These are phyloP conservation scores for Trametes hirsuta DNA, from an alignment of 1,284 basidiomycete species.

Conservation along the genomic window DNA sequence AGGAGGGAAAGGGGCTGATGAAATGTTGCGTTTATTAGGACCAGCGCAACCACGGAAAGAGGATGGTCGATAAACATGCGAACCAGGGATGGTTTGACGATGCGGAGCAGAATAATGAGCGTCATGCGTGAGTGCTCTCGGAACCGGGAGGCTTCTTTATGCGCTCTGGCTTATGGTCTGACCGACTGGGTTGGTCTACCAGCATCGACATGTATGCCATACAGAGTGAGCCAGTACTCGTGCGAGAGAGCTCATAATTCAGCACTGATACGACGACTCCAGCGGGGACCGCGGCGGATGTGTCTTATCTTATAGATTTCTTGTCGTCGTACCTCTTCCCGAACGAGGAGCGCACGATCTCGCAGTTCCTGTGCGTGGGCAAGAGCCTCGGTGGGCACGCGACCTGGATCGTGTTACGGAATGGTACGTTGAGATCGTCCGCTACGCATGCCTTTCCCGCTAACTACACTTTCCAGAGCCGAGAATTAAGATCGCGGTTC, in stretches of 20 bases:
- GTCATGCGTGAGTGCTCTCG: conserved; percentile 61
- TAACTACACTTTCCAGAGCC: conserved; percentile 47
- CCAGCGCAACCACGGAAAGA: conserved; percentile 76
- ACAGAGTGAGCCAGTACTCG: conserved; percentile 47
- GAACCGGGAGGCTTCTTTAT: not conserved
- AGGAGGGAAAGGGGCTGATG: not conserved
- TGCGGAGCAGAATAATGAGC: conserved; percentile 51
- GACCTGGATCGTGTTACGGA: conserved; percentile 70
- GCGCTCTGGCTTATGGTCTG: no score
- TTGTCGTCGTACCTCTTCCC: conserved; percentile 82
- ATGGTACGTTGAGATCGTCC: conserved; percentile 47
- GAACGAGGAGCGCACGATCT: conserved; percentile 61
- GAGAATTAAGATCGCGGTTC: conserved; percentile 71
- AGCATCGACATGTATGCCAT: conserved; percentile 80
- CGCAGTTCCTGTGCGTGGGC: conserved; percentile 71
- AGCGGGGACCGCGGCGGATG: conserved; percentile 79
- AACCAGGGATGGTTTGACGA: conserved; percentile 62
- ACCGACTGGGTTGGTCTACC: not conserved
- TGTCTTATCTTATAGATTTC: conserved; percentile 83
- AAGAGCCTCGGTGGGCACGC: conserved; percentile 82
- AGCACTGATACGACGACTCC: not conserved
- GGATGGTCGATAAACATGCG: conserved; percentile 52
- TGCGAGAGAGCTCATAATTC: conserved; percentile 2
- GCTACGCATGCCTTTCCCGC: not conserved
- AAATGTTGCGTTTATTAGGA: conserved; percentile 54